Evolutionary conservation across 2,329 filamentous ascomycete genomes (phyloP), one percentile per base, ranked within the genome.

Genomic region (Corniculantispora saksenae): DNA sequence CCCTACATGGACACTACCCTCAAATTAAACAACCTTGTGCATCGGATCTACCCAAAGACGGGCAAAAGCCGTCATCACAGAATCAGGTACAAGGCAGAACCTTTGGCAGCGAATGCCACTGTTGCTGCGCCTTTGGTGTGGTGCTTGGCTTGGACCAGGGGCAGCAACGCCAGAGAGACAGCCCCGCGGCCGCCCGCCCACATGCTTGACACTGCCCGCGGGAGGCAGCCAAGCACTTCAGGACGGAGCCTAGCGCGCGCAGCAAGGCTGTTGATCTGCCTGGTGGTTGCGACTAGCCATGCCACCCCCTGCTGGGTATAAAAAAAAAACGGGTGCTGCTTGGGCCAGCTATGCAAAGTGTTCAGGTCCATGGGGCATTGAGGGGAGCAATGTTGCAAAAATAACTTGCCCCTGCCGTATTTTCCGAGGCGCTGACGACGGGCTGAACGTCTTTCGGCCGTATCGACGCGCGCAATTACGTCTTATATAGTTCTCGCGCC

Each of bases 201-300:
- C 54, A 43, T 57, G 8, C 35, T n/a, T 23, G 27, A 25, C 47
- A 61, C 58, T 43, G 58, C 47, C 21, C 35, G 23, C 23, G 35
- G 35, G 54, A 57, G 54, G 54, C 54, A 57, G 23, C 54, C 54
- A 57, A 57, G 54, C 54, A 40, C 21, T 13, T 15, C 54, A 10
- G 9, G n/a, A 12, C n/a, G 19, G 15, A 43, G 45, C 21, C 21
- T 15, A 7, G 21, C n/a, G 2, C 32, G 15, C 48, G 21, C 48
- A 51, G 9, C 23, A 32, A n/a, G 35, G n/a, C 32, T 55, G 32
- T 23, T 40, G 29, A 43, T 19, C 12, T 17, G 43, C n/a, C 43
- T 19, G 9, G 9, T 47, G 10, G 43, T 47, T 47, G 43, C 43
- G 43, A 47, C 43, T 47, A 47, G 43, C 8, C 6, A n/a, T n/a